Evolutionary conservation across 257 asterid species (phyloP).

Genomic region (Oldenlandia corymbosa): DNA sequence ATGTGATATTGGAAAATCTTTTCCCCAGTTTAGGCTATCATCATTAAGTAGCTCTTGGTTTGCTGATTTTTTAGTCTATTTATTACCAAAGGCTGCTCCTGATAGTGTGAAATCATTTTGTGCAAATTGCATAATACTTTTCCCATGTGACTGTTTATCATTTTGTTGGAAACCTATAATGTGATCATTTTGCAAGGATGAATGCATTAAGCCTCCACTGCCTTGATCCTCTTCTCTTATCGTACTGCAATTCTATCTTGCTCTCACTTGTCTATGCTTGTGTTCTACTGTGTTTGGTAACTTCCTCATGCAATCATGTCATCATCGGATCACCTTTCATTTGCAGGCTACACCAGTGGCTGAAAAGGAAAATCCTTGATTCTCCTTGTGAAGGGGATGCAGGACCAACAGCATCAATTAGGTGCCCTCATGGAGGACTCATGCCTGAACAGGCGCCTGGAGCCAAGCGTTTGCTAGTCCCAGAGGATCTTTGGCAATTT

Average conservation of each 20-base stretch:
- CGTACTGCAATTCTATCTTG: not conserved
- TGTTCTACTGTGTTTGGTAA: not conserved
- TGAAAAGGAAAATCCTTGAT: constrained; percentile 71
- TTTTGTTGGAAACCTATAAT: not conserved
- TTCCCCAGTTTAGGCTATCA: not conserved
- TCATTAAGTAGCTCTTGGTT: not conserved
- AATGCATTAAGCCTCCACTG: not conserved
- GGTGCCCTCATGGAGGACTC: constrained; percentile 87
- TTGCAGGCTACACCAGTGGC: constrained; percentile 95
- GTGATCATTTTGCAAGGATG: not conserved
- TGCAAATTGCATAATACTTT: not conserved
- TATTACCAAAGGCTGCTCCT: not conserved
- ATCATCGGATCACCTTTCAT: constrained; percentile 17
- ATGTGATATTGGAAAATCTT: not conserved
- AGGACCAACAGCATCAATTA: constrained; percentile 88
- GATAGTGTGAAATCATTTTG: not conserved
- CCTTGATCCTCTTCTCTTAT: not conserved
- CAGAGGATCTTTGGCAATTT: constrained; percentile 85
- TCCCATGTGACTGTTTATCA: not conserved
- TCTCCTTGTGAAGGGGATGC: constrained; percentile 90
- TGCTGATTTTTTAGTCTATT: not conserved
- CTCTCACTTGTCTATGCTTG: not conserved
- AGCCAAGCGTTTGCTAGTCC: constrained; percentile 71
- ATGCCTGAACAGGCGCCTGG: constrained; percentile 90
- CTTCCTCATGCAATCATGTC: not conserved